These are phyloP conservation scores for Ceratocystis ficicola DNA, from an alignment of 2,329 filamentous ascomycete genomes.

Conservation along the genomic window DNA sequence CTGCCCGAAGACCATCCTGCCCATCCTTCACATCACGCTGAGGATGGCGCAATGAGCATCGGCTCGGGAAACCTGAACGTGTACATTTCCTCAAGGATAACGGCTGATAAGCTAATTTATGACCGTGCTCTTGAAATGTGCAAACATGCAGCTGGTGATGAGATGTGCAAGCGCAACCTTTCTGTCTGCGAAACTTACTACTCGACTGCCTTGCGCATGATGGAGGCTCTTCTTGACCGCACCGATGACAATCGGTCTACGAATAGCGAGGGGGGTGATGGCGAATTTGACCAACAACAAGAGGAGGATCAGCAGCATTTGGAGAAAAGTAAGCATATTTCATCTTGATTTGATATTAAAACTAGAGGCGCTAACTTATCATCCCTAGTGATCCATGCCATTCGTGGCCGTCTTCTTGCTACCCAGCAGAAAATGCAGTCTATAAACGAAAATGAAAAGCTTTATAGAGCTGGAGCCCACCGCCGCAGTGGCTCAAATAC, in stretches of 20 bases:
- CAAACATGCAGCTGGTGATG: conserved; percentile 82
- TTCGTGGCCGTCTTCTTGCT: conserved; percentile 15
- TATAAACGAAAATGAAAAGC: conserved; percentile 15
- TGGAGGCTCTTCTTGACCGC: conserved; percentile 83
- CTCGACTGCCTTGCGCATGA: conserved; percentile 81
- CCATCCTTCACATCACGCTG: conserved; percentile 65
- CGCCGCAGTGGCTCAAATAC: conserved; percentile 21
- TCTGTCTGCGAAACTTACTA: conserved; percentile 84
- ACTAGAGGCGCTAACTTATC: no score
- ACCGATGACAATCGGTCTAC: conserved; percentile 46
- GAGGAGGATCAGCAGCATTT: conserved; percentile 61
- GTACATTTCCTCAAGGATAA: conserved; percentile 73
- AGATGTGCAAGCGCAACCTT: conserved; percentile 84
- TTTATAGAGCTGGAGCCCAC: conserved; percentile 11
- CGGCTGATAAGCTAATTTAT: conserved; percentile 95
- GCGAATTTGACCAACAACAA: conserved; percentile 32
- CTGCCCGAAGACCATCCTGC: conserved; percentile 75
- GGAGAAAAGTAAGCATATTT: conserved; percentile 49
- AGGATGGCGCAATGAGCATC: conserved; percentile 42
- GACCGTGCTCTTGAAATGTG: conserved; percentile 97
- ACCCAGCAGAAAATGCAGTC: conserved; percentile 16
- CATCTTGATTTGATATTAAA: neutral
- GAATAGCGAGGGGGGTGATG: conserved; percentile 25
- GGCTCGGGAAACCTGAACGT: conserved; percentile 65
- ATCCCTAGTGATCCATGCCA: neutral